Percentiles rank a stretch among this genome's conserved stretches.
Conservation (phyloP, 208 protist genomes). For the Porcisia hertigi region DNA sequence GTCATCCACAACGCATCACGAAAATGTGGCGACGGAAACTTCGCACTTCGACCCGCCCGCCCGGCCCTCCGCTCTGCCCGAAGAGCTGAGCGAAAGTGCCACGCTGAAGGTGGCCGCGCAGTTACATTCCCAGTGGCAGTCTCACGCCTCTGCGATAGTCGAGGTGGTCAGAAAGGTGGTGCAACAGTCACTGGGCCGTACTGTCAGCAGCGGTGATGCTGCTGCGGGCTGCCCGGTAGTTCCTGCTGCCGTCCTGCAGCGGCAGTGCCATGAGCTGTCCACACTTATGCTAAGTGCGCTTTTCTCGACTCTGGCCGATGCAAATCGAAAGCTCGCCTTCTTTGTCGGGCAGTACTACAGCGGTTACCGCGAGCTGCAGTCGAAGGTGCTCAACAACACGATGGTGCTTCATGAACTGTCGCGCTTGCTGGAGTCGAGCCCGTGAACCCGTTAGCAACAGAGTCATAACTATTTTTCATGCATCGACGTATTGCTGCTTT, state of each 20-base stretch:
- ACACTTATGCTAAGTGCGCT: conserved; percentile 22
- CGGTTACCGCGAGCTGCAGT: conserved; percentile 50
- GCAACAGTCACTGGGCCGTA: conserved; percentile 19
- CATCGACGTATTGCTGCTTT: background rate
- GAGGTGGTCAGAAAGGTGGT: conserved; percentile 23
- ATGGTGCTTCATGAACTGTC: conserved; percentile 52
- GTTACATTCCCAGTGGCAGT: conserved; percentile 47
- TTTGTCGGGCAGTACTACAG: conserved; percentile 42
- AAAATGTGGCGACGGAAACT: background rate
- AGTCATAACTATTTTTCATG: background rate
- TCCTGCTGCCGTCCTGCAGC: conserved; percentile 10
- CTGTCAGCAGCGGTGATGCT: background rate
- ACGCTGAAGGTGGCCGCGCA: conserved; percentile 36
- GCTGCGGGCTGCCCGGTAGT: background rate
- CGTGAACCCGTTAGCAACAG: background rate
- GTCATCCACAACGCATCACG: background rate
- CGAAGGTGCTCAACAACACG: conserved; percentile 57
- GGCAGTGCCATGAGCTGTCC: conserved; percentile 33
- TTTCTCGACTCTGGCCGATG: conserved; percentile 39
- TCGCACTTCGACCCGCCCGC: background rate
- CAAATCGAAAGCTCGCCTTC: conserved; percentile 44
- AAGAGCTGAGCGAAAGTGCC: conserved; percentile 22
- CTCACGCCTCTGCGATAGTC: conserved; percentile 16
- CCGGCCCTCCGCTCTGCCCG: conserved; percentile 16
- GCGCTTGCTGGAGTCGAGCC: conserved; percentile 27